Evolutionary conservation across 164 flowering plant species (phyloP), one percentile per base, ranked within the genome.

Genomic region (Malania oleifera): DNA sequence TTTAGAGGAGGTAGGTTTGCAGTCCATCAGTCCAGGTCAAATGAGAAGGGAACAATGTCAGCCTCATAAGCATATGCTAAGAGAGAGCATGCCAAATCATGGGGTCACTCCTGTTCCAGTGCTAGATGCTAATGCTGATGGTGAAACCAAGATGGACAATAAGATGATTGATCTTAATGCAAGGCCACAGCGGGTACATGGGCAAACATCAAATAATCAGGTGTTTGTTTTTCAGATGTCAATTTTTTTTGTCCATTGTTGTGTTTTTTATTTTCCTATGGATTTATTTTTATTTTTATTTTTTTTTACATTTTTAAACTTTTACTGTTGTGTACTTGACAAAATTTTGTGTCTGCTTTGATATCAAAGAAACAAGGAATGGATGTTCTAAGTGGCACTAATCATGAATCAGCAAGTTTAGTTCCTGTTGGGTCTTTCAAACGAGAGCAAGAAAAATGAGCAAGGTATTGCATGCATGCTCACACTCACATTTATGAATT

Each of bases 101-200:
- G 63, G 64, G 63, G 57, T 45, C 10, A 70, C 84, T 57, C 28
- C 72, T 29, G 60, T 66, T 64, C 82, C 77, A 57, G 43, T 51
- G 20, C 19, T 52, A 38, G 81, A 77, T 62, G 56, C 65, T 57
- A 67, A 72, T 52, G 46, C 61, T 52, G 77, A 65, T 25, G 66
- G 67, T 27, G 61, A 71, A 57, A 75, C 58, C 11, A 75, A 77
- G 64, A 69, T 70, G 73, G 80, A 80, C 56, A 70, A 70, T 48
- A 74, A 74, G 51, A 67, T 84, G 79, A 76, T 91, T 61, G 97
- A 87, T 80, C 85, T 87, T 20, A 91, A 91, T 70, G 59, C 84
- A 3, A 77, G 73, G 57, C 91, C 92, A 37, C 81, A 75, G 37
- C 62, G 84, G 64, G 51, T 73, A 23, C 70, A 71, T 47, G 92